phyloP scores from a whole-genome alignment of 2,329 filamentous ascomycete genomes.

The Teratosphaeriaceae sp. region DNA sequence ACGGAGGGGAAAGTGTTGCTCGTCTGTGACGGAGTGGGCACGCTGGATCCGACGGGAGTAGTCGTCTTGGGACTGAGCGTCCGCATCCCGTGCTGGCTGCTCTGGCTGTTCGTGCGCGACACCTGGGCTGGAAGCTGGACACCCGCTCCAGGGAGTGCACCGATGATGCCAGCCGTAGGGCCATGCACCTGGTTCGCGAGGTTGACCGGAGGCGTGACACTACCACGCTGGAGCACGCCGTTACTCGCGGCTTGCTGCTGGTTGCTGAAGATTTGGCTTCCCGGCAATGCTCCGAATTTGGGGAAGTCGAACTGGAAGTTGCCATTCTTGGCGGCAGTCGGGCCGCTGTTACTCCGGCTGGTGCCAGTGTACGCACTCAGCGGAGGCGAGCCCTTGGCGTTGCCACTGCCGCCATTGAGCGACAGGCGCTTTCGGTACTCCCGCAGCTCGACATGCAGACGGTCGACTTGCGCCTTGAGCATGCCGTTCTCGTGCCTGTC shows the following conservation, averaged over 20 bases:
- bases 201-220: slow-evolving; percentile 18
- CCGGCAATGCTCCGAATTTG: slow-evolving; percentile 72
- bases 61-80: slow-evolving; percentile 25
- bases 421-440: slow-evolving; percentile 87
- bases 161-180: slow-evolving; percentile 3
- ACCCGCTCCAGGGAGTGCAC: slow-evolving; percentile 6
- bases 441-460: slow-evolving; percentile 73
- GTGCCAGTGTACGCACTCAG: slow-evolving; percentile 25
- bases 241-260: slow-evolving; percentile 29
- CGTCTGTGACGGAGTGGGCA: slow-evolving; percentile 16
- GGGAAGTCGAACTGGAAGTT: slow-evolving; percentile 94
- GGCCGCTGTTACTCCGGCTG: slow-evolving; percentile 23
- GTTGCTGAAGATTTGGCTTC: slow-evolving; percentile 42
- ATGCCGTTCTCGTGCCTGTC: slow-evolving; percentile 80
- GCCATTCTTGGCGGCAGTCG: slow-evolving; percentile 46
- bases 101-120: slow-evolving; percentile 5
- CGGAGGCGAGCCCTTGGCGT: slow-evolving; percentile 42
- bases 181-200: not conserved
- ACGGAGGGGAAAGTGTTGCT: slow-evolving; percentile 17
- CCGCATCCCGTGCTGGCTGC: slow-evolving; percentile 21
- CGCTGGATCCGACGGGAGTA: slow-evolving; percentile 16
- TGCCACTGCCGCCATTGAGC: slow-evolving; percentile 43
- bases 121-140: slow-evolving; percentile 1
- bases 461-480: slow-evolving; percentile 81
- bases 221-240: slow-evolving; percentile 29